Conservation (phyloP, 164 flowering plant genomes). For the Annona cherimola region DNA sequence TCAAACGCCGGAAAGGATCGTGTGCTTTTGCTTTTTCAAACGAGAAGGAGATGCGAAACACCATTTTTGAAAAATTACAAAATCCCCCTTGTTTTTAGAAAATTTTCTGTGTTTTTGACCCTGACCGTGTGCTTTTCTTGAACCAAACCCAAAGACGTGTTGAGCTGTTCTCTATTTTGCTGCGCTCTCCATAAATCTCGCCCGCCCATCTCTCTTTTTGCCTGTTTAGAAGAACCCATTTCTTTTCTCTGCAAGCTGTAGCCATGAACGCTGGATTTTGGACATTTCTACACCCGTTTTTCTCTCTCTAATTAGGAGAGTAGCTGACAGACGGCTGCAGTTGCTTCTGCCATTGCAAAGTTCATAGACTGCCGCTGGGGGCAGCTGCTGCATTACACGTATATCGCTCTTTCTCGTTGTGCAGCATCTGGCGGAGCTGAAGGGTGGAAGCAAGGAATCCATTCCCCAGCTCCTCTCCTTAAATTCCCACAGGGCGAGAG, state of each 20-base stretch:
- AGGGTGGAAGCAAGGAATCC: not conserved
- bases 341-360: not conserved
- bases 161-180: constrained; percentile 14
- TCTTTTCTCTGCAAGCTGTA: constrained; percentile 18
- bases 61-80: not conserved
- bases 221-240: not conserved
- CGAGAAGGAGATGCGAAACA: not conserved
- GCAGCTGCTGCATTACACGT: not conserved
- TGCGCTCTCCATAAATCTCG: not conserved
- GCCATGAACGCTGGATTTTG: constrained; percentile 14
- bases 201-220: not conserved
- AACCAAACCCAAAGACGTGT: constrained; percentile 18
- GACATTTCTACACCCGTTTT: constrained; percentile 8
- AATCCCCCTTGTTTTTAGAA: not conserved
- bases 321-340: not conserved
- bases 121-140: not conserved
- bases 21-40: not conserved
- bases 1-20: too few species aligned
- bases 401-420: not conserved
- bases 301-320: not conserved
- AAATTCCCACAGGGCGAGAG: not conserved
- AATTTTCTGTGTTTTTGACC: not conserved
- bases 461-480: not conserved
- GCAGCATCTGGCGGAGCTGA: not conserved
- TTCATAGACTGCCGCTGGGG: not conserved